phyloP scores from a whole-genome alignment of 306 rosid genomes.

The Cucumis melo region DNA sequence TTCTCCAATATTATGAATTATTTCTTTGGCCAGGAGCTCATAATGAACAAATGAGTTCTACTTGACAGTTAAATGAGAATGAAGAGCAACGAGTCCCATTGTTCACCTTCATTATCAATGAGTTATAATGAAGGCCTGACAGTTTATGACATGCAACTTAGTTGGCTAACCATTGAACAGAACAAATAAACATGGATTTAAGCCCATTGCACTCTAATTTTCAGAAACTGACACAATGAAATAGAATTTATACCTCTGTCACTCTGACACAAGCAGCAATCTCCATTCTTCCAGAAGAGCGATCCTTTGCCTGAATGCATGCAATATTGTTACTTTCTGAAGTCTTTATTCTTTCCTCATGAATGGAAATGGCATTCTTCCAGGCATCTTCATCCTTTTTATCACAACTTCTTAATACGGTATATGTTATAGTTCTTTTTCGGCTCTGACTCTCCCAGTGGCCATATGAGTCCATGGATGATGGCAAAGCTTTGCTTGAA shows the following conservation, averaged over 20 bases:
- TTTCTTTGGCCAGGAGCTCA: not conserved
- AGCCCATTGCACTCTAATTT: not conserved
- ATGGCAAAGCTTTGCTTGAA: slow-evolving; percentile 50
- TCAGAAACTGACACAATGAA: not conserved
- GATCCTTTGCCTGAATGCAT: slow-evolving; percentile 92
- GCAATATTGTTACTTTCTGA: slow-evolving; percentile 52
- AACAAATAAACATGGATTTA: not conserved
- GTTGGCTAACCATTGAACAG: not conserved
- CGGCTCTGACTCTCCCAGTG: slow-evolving; percentile 36
- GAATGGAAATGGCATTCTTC: slow-evolving; percentile 53
- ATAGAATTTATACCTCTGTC: slow-evolving; percentile 47
- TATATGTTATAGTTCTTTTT: slow-evolving; percentile 54
- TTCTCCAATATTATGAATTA: not conserved
- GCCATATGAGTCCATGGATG: slow-evolving; percentile 41
- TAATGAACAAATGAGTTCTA: not conserved
- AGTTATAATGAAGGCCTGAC: not conserved
- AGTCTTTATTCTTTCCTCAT: slow-evolving; percentile 68
- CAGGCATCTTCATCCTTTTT: slow-evolving; percentile 44
- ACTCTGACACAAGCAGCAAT: slow-evolving; percentile 88
- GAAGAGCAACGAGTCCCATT: not conserved
- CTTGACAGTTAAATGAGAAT: not conserved
- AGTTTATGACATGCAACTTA: not conserved
- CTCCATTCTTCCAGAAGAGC: slow-evolving; percentile 55
- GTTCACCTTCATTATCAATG: not conserved
- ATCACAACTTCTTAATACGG: slow-evolving; percentile 33